phyloP scores from a whole-genome alignment of 164 flowering plant genomes.

The Euptelea pleiosperma region DNA sequence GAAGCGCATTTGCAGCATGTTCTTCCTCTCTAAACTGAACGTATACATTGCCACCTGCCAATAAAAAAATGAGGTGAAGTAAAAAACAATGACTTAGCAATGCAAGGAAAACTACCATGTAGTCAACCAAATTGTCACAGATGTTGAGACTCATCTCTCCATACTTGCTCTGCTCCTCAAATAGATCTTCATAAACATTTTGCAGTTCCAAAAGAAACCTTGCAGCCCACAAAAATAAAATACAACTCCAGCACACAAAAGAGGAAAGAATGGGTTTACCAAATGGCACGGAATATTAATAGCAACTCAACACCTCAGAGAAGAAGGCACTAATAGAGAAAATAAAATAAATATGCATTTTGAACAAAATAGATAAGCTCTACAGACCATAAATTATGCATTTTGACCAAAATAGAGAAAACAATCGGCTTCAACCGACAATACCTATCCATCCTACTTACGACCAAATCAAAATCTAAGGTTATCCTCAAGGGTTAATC shows the following conservation, averaged over 20 bases:
- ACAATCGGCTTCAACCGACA: too few species aligned
- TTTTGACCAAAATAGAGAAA: too few species aligned
- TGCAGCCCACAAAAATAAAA: neutral
- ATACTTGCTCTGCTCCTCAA: constrained; percentile 84
- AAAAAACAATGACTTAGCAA: neutral
- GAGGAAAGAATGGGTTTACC: neutral
- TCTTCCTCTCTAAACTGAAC: constrained; percentile 92
- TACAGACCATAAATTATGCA: too few species aligned
- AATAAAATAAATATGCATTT: too few species aligned
- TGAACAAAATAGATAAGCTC: too few species aligned
- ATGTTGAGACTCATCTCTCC: constrained; percentile 80
- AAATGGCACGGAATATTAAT: neutral
- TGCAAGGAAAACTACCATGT: constrained; percentile 51
- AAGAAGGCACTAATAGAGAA: too few species aligned
- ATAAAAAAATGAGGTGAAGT: neutral
- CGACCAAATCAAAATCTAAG: too few species aligned
- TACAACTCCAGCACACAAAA: neutral
- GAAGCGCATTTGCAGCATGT: constrained; percentile 73
- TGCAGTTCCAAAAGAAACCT: constrained; percentile 18
- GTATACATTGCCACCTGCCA: constrained; percentile 86
- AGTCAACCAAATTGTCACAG: constrained; percentile 89
- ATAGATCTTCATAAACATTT: constrained; percentile 85
- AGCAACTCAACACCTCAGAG: neutral
- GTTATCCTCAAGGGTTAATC: too few species aligned
- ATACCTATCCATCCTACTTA: too few species aligned